Evolutionary conservation across 140 eudicot genomes (phyloP).

Genomic region (Ambrosia hybrid): DNA sequence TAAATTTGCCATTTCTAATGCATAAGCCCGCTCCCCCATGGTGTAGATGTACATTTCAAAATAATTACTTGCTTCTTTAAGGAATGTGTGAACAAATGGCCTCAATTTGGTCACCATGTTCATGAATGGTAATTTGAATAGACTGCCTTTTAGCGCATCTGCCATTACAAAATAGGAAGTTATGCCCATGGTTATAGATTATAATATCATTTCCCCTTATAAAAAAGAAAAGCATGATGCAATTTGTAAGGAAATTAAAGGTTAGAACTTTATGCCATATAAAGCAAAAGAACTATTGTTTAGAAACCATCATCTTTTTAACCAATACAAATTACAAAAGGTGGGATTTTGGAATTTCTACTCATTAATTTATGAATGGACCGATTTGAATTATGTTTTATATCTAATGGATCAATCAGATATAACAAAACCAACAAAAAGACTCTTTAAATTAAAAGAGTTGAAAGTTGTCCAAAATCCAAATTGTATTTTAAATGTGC

Average conservation of each 20-base stretch:
- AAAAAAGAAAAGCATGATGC: background rate
- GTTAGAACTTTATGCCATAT: background rate
- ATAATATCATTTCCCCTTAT: slow-evolving; percentile 1
- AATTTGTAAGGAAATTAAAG: background rate
- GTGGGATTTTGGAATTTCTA: background rate
- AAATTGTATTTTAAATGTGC: background rate
- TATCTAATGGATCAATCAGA: background rate
- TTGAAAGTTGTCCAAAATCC: background rate
- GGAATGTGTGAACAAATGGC: slow-evolving; percentile 71
- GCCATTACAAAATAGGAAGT: slow-evolving; percentile 20
- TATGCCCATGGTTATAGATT: slow-evolving; percentile 6
- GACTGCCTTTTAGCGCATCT: slow-evolving; percentile 52
- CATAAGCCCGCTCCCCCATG: slow-evolving; percentile 83
- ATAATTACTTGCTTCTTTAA: slow-evolving; percentile 70
- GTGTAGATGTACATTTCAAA: slow-evolving; percentile 91
- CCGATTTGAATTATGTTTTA: background rate
- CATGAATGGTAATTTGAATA: slow-evolving; percentile 60
- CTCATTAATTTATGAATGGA: background rate
- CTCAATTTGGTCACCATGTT: slow-evolving; percentile 88
- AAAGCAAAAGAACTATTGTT: slow-evolving; percentile 8
- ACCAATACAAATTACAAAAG: background rate
- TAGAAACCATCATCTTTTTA: background rate
- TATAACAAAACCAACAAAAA: background rate
- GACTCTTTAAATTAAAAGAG: background rate
- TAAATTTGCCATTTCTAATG: slow-evolving; percentile 63